Evolutionary conservation across 441 rosid genomes (phyloP), one percentile per base, ranked within the genome.

Genomic region (Kokia cookei): DNA sequence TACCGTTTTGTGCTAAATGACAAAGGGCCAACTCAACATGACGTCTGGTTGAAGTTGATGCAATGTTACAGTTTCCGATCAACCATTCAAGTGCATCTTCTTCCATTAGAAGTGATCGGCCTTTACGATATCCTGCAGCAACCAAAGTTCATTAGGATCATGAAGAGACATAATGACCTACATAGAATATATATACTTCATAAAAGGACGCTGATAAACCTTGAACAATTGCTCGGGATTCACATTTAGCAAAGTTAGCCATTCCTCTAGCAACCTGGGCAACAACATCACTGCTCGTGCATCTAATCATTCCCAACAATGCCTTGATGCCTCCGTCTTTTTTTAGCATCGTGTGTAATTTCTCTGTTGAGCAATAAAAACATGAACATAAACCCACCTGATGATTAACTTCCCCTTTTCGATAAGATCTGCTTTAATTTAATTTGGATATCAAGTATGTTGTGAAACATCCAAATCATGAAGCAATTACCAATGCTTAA

Each of bases 181-280:
- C 71, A 5, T 19, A 3, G 0, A 29, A 4, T 14, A 60, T 47
- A 14, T 13, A 55, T 19, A 37, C 13, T 42, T 55, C 12, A 63
- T 71, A 24, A 17, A 14, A 54, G n/a, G 75, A 67, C 22, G 55
- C 22, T 50, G 17, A 60, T 81, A 54, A 53, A 94, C 98, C 98
- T 89, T 92, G 90, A 82, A 89, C 69, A 51, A 86, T 81, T 75
- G 83, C 91, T 37, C 97, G 91, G 65, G 97, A 90, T 86, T 94
- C 99, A 54, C 99, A 92, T 84, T 94, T 94, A 54, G 97, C 97
- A 75, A 90, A 94, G 82, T 94, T 92, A 48, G 99, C 97, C 78
- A 94, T 80, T 40, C 97, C 99, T 83, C 99, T 89, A 35, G 99
- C 99, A 73, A 92, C 93, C 82, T 94, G 99, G n/a, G 93, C 93